Conservation (phyloP, 23 red algal genomes). For the Agarophyton chilense region DNA sequence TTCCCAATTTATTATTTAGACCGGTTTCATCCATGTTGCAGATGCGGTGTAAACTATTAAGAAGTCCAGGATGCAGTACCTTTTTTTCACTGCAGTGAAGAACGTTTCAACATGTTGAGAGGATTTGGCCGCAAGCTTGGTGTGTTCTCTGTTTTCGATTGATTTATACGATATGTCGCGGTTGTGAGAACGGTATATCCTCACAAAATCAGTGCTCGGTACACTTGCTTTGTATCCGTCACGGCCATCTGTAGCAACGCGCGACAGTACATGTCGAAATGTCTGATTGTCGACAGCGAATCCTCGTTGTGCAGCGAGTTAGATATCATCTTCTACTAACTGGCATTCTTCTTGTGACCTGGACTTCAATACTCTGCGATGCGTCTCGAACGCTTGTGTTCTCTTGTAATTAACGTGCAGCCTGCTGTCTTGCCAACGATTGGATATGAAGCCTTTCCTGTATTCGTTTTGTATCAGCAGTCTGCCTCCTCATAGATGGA, state of each 20-base stretch:
- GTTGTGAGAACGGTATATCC: neutral
- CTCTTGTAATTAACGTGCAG: neutral
- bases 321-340: neutral
- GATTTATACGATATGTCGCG: neutral
- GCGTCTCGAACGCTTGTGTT: neutral
- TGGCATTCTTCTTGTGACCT: neutral
- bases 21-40: conserved; percentile 34
- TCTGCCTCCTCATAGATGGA: no score
- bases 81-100: neutral
- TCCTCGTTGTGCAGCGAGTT: neutral
- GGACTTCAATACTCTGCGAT: neutral
- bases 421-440: neutral
- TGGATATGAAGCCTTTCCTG: neutral
- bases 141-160: neutral
- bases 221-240: conserved; percentile 8
- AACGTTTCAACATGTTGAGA: neutral
- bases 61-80: neutral
- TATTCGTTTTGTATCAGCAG: neutral
- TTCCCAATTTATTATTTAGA: no score
- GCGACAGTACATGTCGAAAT: conserved; percentile 44
- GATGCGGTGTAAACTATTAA: neutral
- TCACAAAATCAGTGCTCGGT: conserved; percentile 13
- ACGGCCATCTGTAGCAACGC: conserved; percentile 13
- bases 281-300: conserved; percentile 12
- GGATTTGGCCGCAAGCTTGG: neutral